Evolutionary conservation across 257 asterid genomes (phyloP).

Genomic region (Nemophila menziesii): DNA sequence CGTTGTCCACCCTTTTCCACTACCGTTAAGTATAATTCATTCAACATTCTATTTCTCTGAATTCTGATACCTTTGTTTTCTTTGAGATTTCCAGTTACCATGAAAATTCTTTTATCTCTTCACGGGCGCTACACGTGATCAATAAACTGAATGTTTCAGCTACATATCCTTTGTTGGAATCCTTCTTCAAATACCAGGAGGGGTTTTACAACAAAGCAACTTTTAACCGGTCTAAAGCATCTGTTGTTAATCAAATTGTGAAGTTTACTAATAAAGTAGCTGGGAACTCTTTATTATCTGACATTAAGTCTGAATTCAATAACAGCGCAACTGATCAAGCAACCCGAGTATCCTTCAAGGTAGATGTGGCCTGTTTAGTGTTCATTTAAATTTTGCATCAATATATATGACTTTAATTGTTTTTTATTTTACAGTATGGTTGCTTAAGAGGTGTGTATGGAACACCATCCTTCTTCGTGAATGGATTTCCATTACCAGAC

Average conservation of each 20-base stretch:
- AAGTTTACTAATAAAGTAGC: conserved; percentile 25
- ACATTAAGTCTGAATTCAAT: conserved; percentile 40
- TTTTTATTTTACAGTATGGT: conserved; percentile 46
- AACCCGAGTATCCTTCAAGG: conserved; percentile 80
- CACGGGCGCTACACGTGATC: conserved; percentile 72
- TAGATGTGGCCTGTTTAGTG: conserved; percentile 11
- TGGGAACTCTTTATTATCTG: conserved; percentile 34
- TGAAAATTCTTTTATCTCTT: conserved; percentile 55
- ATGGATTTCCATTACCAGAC: conserved; percentile 71
- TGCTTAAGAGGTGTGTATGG: conserved; percentile 79
- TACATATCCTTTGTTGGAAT: conserved; percentile 49
- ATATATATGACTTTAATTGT: background rate
- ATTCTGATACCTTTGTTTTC: background rate
- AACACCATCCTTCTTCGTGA: conserved; percentile 77
- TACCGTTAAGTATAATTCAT: conserved; percentile 42
- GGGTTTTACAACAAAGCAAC: conserved; percentile 39
- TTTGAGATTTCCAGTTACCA: conserved; percentile 53
- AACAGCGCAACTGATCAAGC: conserved; percentile 45
- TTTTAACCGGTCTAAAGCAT: conserved; percentile 38
- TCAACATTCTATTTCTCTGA: background rate
- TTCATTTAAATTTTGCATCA: too few species aligned
- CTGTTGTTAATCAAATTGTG: conserved; percentile 20
- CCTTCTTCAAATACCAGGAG: conserved; percentile 62
- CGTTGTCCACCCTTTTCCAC: conserved; percentile 51
- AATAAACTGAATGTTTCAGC: conserved; percentile 36